phyloP scores from a whole-genome alignment of 768 basidiomycete species.

The Leccinum incarnatum region DNA sequence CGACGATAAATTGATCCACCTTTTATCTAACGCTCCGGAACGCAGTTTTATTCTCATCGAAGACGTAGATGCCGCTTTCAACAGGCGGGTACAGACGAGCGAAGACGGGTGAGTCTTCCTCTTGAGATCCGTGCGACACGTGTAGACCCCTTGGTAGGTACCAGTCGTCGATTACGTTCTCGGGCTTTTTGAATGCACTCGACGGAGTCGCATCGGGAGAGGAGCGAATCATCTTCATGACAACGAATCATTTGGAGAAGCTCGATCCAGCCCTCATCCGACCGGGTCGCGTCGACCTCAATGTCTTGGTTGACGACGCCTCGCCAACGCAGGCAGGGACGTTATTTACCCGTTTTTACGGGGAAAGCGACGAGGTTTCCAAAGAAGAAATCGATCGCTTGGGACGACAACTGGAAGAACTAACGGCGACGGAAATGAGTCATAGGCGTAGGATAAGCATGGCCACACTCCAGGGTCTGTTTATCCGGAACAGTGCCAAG shows the following conservation, averaged over 20 bases:
- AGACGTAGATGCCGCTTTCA: constrained; percentile 97
- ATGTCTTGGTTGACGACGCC: constrained; percentile 83
- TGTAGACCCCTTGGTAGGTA: constrained; percentile 50
- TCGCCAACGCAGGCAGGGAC: constrained; percentile 72
- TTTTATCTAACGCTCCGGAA: constrained; percentile 90
- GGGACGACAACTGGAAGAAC: constrained; percentile 49
- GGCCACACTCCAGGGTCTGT: constrained; percentile 94
- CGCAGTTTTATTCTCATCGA: constrained; percentile 94
- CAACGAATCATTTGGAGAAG: constrained; percentile 90
- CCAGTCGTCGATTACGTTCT: constrained; percentile 95
- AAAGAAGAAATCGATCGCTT: constrained; percentile 42
- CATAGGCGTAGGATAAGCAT: constrained; percentile 75
- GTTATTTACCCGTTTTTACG: constrained; percentile 86
- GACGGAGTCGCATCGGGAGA: constrained; percentile 98
- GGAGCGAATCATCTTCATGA: constrained; percentile 98
- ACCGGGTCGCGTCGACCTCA: constrained; percentile 91
- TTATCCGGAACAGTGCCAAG: constrained; percentile 70
- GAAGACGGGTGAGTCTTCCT: constrained; percentile 78
- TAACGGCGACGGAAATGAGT: constrained; percentile 52
- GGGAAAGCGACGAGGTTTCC: constrained; percentile 38
- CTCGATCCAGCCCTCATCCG: constrained; percentile 94
- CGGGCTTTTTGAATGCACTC: constrained; percentile 93
- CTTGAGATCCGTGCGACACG: constrained; percentile 1
- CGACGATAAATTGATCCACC: constrained; percentile 94
- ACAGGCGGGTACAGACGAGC: constrained; percentile 82